These are phyloP conservation scores for Sordariomycetes sp. DNA, from an alignment of 2,329 filamentous ascomycete genomes.

Conservation along the genomic window DNA sequence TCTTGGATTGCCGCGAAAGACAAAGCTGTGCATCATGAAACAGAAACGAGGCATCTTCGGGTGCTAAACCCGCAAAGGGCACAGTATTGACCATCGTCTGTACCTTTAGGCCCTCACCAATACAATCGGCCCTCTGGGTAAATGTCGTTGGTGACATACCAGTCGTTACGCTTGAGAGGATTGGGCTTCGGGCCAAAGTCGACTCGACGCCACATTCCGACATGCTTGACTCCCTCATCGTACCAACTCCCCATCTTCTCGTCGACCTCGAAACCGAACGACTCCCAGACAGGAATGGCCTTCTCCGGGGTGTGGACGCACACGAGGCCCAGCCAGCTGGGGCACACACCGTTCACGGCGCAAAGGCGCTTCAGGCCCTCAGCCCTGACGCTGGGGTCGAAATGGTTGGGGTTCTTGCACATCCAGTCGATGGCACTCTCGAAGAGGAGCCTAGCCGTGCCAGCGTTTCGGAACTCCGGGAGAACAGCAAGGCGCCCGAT, in stretches of 20 bases:
- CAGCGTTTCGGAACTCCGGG: slow-evolving; percentile 51
- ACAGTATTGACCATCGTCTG: neutral
- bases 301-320: slow-evolving; percentile 69
- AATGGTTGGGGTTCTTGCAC: slow-evolving; percentile 43
- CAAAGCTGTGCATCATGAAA: neutral
- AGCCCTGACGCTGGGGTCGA: slow-evolving; percentile 36
- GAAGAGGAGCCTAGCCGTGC: slow-evolving; percentile 56
- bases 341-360: slow-evolving; percentile 27
- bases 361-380: slow-evolving; percentile 31
- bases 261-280: slow-evolving; percentile 65
- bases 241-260: slow-evolving; percentile 64
- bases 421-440: slow-evolving; percentile 60
- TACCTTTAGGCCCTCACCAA: neutral
- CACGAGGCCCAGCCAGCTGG: slow-evolving; percentile 63
- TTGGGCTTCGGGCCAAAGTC: slow-evolving; percentile 9
- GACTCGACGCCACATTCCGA: slow-evolving; percentile 65
- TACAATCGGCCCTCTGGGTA: neutral
- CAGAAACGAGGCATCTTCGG: neutral
- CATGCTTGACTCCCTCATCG: slow-evolving; percentile 76
- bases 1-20: too few relatives aligned
- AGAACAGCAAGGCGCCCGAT: slow-evolving; percentile 68
- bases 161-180: neutral
- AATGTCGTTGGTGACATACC: neutral
- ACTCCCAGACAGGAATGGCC: slow-evolving; percentile 55
- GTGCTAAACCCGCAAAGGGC: neutral